Evolutionary conservation across 495 filamentous ascomycete species (phyloP).

Genomic region (Pseudomonodictys pantanalensis): DNA sequence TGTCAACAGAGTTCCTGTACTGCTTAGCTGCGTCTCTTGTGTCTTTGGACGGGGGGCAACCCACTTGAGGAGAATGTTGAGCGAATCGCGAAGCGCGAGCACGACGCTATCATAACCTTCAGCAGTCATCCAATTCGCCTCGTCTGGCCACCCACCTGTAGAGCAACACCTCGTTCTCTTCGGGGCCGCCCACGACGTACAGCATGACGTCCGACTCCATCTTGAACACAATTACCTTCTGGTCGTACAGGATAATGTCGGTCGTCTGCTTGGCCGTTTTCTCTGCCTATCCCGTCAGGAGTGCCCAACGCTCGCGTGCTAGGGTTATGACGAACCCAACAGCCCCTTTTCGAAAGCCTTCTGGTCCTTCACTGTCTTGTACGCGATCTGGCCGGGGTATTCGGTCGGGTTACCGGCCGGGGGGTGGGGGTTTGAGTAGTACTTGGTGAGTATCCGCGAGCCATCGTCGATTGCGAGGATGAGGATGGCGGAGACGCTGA

Average conservation of each 20-base stretch:
- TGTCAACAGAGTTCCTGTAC: conserved; percentile 85
- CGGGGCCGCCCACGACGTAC: conserved; percentile 80
- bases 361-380: conserved; percentile 86
- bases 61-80: conserved; percentile 91
- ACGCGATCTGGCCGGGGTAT: conserved; percentile 70
- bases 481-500: conserved; percentile 48
- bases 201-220: conserved; percentile 96
- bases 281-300: conserved; percentile 44
- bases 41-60: no score
- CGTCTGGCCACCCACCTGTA: conserved; percentile 52
- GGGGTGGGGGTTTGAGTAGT: conserved; percentile 82
- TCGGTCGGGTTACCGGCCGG: conserved; percentile 54
- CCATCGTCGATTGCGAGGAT: conserved; percentile 78
- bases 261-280: conserved; percentile 95
- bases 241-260: conserved; percentile 96
- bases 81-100: conserved; percentile 78
- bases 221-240: conserved; percentile 94
- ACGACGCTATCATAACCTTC: conserved; percentile 58
- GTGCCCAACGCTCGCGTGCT: no score
- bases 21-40: background rate
- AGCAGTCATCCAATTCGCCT: background rate
- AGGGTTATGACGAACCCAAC: conserved; percentile 40
- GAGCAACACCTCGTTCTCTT: conserved; percentile 95
- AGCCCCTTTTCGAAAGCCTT: conserved; percentile 95
- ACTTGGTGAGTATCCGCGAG: conserved; percentile 89